Evolutionary conservation across 129 eudicot genomes (phyloP).

Genomic region (Oenanthe sinensis): DNA sequence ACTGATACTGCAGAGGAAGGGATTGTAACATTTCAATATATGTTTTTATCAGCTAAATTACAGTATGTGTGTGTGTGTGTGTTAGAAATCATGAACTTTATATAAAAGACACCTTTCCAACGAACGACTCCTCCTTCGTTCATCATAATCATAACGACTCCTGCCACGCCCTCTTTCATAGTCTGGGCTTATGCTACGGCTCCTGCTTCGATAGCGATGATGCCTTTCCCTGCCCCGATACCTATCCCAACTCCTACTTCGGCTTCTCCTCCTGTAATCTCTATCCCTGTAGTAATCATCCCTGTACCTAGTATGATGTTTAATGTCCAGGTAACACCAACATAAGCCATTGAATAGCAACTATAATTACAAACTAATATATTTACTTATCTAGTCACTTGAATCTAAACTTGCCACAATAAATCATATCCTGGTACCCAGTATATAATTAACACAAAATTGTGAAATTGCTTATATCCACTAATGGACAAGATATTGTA

Average conservation of each 20-base stretch:
- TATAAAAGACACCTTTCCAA: constrained; percentile 32
- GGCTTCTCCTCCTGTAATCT: constrained; percentile 50
- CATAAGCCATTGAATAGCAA: neutral
- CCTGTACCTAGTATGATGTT: constrained; percentile 23
- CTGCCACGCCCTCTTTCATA: constrained; percentile 42
- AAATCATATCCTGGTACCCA: constrained; percentile 38
- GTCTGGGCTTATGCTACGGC: constrained; percentile 53
- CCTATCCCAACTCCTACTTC: constrained; percentile 52
- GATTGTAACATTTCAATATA: constrained; percentile 4
- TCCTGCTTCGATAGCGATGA: constrained; percentile 46
- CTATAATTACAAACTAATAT: too few relatives aligned
- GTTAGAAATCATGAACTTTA: neutral
- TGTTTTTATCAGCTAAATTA: neutral
- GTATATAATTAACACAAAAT: neutral
- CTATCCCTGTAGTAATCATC: constrained; percentile 42
- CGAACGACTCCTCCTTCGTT: constrained; percentile 45
- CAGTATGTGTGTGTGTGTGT: too few relatives aligned
- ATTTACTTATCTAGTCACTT: constrained; percentile 10
- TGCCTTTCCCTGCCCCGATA: constrained; percentile 38
- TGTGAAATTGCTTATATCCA: too few relatives aligned
- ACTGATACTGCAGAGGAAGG: constrained; percentile 24
- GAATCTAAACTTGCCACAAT: neutral
- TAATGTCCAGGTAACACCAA: neutral
- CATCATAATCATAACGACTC: constrained; percentile 32
- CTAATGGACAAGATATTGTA: too few relatives aligned